Conservation (phyloP, 805 yeast genomes). For the Lachancea waltii region DNA sequence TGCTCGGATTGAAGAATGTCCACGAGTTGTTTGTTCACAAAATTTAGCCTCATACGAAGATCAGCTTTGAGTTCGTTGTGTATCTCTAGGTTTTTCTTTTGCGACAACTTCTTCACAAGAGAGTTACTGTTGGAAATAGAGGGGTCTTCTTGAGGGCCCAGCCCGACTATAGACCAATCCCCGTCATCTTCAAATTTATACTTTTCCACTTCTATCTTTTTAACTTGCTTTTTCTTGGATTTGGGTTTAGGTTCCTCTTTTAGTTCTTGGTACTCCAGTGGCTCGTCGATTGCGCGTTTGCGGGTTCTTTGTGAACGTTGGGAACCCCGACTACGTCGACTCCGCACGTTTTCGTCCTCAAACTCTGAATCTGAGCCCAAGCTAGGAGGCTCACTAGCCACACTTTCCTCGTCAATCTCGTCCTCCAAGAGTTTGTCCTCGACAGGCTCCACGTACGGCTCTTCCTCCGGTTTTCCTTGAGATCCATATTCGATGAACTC, state of each 20-base stretch:
- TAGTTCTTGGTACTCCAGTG: slow-evolving; percentile 20
- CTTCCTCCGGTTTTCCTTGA: slow-evolving; percentile 26
- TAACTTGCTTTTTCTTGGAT: slow-evolving; percentile 15
- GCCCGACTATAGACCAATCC: slow-evolving; percentile 29
- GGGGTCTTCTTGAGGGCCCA: slow-evolving; percentile 31
- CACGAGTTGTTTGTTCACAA: slow-evolving; percentile 20
- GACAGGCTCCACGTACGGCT: slow-evolving; percentile 29
- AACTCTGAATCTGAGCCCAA: slow-evolving; percentile 6
- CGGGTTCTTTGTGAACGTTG: slow-evolving; percentile 18
- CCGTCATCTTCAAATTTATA: slow-evolving; percentile 31
- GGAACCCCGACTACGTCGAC: background rate
- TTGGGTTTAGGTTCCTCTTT: slow-evolving; percentile 16
- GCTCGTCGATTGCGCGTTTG: slow-evolving; percentile 15
- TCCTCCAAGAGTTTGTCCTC: slow-evolving; percentile 25
- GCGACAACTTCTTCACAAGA: slow-evolving; percentile 24
- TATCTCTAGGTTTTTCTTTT: slow-evolving; percentile 24
- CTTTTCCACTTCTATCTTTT: slow-evolving; percentile 9
- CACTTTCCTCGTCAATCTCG: slow-evolving; percentile 7
- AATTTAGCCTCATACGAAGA: slow-evolving; percentile 20
- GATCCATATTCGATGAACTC: slow-evolving; percentile 34
- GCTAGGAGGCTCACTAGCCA: slow-evolving; percentile 23
- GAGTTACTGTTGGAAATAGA: slow-evolving; percentile 15
- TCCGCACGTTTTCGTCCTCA: slow-evolving; percentile 3
- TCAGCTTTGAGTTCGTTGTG: slow-evolving; percentile 27
- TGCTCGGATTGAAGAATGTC: slow-evolving; percentile 10